phyloP scores from a whole-genome alignment of 2,329 filamentous ascomycete genomes.

The Apiospora pterosperma region DNA sequence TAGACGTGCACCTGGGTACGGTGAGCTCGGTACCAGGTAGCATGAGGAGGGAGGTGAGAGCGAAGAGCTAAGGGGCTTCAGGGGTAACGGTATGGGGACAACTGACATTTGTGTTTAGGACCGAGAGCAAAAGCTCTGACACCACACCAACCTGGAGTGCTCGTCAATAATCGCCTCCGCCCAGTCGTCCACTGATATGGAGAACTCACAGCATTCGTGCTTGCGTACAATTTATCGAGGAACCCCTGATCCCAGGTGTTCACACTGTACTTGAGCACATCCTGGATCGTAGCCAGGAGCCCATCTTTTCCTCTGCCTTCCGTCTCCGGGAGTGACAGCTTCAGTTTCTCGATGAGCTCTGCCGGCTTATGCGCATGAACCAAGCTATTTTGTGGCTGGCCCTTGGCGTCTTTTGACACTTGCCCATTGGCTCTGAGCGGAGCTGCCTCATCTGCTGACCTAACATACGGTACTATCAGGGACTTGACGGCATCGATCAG shows the following conservation, averaged over 20 bases:
- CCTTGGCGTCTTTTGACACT: constrained; percentile 34
- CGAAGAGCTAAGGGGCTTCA: neutral
- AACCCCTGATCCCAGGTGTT: constrained; percentile 99
- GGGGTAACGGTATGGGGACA: neutral
- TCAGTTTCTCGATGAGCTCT: constrained; percentile 51
- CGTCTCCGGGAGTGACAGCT: constrained; percentile 54
- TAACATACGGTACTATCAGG: constrained; percentile 69
- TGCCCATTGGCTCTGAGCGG: constrained; percentile 51
- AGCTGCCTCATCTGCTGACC: constrained; percentile 62
- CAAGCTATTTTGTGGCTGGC: constrained; percentile 51
- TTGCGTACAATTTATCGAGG: constrained; percentile 91
- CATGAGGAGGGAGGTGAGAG: neutral
- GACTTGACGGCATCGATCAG: constrained; percentile 64
- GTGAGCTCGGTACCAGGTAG: neutral
- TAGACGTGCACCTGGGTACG: constrained; percentile 72
- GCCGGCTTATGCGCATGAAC: constrained; percentile 61
- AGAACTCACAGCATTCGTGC: constrained; percentile 69
- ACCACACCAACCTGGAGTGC: constrained; percentile 66
- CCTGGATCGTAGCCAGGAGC: constrained; percentile 65
- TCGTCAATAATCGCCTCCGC: neutral
- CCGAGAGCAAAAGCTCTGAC: constrained; percentile 78
- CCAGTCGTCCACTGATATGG: neutral
- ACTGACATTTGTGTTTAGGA: constrained; percentile 83
- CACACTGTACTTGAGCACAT: constrained; percentile 79
- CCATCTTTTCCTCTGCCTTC: constrained; percentile 67